Percentiles rank a stretch among this genome's conserved stretches.
Conservation (phyloP, 176 grass and related monocot genomes). For the bread wheat (Triticum aestivum) region IWGSC_CS_RefSeq_v2.1 NC_057812.1:697656030-697656529, state of each 20-base stretch:
- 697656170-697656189: constrained; percentile 45
- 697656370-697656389: constrained; percentile 25
- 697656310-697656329: background rate
- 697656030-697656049: constrained; percentile 32
- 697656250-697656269: background rate
- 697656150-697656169: background rate
- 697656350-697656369: background rate
- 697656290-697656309: too few relatives aligned
- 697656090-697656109: constrained; percentile 69
- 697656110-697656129: constrained; percentile 43
- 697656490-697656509: background rate
- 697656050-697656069: constrained; percentile 38
- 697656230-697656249: constrained; percentile 29
- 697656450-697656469: constrained; percentile 58
- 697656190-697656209: constrained; percentile 49
- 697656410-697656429: constrained; percentile 42
- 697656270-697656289: background rate
- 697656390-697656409: constrained; percentile 39
- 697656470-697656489: constrained; percentile 45
- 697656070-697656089: constrained; percentile 47
- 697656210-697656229: constrained; percentile 31
- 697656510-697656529: background rate
- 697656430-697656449: constrained; percentile 11
- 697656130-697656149: constrained; percentile 42
- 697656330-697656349: background rate